Evolutionary conservation across 345 rosid genomes (phyloP), one percentile per base, ranked within the genome.

Genomic region (Eucalyptus paniculata): DNA sequence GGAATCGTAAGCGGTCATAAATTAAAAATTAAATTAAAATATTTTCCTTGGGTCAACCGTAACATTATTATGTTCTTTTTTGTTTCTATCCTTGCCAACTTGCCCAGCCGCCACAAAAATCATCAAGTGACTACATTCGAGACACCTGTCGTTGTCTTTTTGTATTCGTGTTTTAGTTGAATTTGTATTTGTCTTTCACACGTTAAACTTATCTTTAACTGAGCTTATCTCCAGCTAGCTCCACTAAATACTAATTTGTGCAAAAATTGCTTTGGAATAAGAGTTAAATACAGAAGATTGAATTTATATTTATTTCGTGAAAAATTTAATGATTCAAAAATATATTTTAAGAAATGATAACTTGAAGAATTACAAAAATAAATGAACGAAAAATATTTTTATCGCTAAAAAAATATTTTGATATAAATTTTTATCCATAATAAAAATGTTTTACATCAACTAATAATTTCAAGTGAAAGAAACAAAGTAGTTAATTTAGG

Each of bases 351-450:
- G 1, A 72, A 77, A 37, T 11, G 24, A 37, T 37, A 2, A 7
- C 21, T 77, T 37, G 0, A 6, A 6, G 23, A 12, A 42, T 77
- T 77, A 77, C 1, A 37, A 77, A 37, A 37, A 21, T 11, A 13
- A 77, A 40, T 77, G 0, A 6, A 10, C 2, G 15, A 9, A 72
- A 10, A 34, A 3, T 34, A 72, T 34, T 72, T 72, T 34, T 12
- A 34, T 72, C 12, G 0, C 23, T 5, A 37, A 3, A 0, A 19
- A 72, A 37, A 6, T 37, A 21, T 34, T 10, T 72, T 0, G 4
- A 19, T 6, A 40, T 37, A 77, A 6, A 6, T 37, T 37, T 6
- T 37, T 11, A 7, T 21, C 28, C 5, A 11, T 77, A 21, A 77
- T 37, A 8, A 72, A 72, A 19, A 19, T 4, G 23, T 34, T 34